A percentile compares a stretch with the other conserved stretches of the same genome.
Conservation (phyloP, 768 basidiomycete species). For the Pisolithus microcarpus region DNA sequence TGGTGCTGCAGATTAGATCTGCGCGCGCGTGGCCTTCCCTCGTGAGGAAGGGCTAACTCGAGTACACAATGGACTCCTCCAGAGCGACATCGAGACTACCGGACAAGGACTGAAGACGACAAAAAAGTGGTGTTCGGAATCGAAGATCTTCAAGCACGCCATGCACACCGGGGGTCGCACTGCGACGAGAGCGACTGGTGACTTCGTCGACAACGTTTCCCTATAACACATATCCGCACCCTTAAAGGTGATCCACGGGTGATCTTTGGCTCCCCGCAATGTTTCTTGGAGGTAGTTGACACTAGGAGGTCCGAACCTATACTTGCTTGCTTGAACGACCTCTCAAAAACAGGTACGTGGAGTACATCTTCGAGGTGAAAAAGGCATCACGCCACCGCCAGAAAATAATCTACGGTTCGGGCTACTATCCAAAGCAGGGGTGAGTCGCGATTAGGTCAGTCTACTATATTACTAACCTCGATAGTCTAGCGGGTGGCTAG, state of each 20-base stretch:
- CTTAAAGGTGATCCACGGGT: background rate
- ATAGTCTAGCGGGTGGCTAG: too few species aligned
- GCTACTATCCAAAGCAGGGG: too few species aligned
- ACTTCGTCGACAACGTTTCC: constrained; percentile 7
- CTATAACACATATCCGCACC: constrained; percentile 13
- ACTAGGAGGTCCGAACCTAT: constrained; percentile 30
- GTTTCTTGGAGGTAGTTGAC: constrained; percentile 24
- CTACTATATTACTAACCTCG: too few species aligned
- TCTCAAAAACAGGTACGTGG: constrained; percentile 33
- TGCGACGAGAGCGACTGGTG: constrained; percentile 36
- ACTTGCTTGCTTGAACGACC: constrained; percentile 29
- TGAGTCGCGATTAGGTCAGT: too few species aligned
- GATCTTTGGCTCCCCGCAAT: constrained; percentile 11
- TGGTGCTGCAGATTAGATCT: too few species aligned
- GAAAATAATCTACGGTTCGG: too few species aligned
- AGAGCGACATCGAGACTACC: constrained; percentile 37
- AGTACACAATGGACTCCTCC: too few species aligned
- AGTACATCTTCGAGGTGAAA: constrained; percentile 49
- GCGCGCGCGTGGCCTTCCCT: too few species aligned
- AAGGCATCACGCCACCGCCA: constrained; percentile 37
- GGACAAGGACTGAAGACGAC: constrained; percentile 57
- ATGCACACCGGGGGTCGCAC: constrained; percentile 57
- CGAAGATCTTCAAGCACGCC: constrained; percentile 34
- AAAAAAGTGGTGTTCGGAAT: constrained; percentile 32
- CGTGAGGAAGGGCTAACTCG: too few species aligned